These are phyloP conservation scores for Pseudonitzschia delicatissima DNA, from an alignment of 108 stramenopile genomes.

Conservation along the genomic window DNA sequence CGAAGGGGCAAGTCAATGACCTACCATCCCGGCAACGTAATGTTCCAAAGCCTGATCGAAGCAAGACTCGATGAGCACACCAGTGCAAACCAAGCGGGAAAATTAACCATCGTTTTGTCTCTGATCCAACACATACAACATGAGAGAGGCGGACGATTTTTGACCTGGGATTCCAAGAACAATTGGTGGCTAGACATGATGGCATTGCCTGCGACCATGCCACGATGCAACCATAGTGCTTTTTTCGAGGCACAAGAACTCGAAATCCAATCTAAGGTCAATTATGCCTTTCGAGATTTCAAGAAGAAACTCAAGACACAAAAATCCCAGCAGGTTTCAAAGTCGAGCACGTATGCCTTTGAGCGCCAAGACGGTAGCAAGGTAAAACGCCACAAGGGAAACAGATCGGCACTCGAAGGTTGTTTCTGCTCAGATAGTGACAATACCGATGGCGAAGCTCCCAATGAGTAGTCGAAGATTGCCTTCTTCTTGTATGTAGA, in stretches of 20 bases:
- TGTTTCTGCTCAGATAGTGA: too few relatives aligned
- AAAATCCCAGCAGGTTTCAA: neutral
- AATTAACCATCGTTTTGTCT: neutral
- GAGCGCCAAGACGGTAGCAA: slow-evolving; percentile 1
- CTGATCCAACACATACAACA: neutral
- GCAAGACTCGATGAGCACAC: neutral
- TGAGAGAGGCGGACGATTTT: slow-evolving; percentile 2
- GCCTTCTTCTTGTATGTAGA: too few relatives aligned
- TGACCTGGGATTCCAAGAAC: slow-evolving; percentile 1
- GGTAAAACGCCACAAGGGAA: neutral
- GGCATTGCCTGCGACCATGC: neutral
- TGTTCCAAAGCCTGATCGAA: slow-evolving; percentile 7
- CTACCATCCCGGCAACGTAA: slow-evolving; percentile 13
- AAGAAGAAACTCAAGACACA: neutral
- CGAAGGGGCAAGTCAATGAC: neutral
- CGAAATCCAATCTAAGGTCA: slow-evolving; percentile 7
- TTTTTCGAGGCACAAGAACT: neutral
- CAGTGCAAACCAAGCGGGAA: neutral
- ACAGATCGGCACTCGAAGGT: too few relatives aligned
- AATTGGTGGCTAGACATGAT: slow-evolving; percentile 6
- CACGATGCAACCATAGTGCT: neutral
- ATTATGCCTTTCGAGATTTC: slow-evolving; percentile 9
- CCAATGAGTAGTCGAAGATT: too few relatives aligned
- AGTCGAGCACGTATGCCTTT: neutral
- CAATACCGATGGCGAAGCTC: too few relatives aligned